phyloP scores from a whole-genome alignment of 176 grass and related monocot species.

The Saccharum spontaneum region DNA sequence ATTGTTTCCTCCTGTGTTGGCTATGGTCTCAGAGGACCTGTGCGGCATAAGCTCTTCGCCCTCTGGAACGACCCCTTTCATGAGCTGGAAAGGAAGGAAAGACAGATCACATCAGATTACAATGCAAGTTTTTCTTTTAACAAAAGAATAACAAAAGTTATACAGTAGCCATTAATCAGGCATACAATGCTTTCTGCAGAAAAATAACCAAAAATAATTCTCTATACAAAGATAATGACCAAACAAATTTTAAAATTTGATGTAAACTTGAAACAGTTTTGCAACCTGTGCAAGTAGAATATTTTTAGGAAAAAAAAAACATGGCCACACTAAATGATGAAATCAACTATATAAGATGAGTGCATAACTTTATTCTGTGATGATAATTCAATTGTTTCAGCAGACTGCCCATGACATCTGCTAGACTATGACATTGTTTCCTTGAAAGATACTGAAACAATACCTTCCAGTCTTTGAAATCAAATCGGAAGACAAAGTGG shows the following conservation, averaged over 20 bases:
- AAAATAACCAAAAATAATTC: not conserved
- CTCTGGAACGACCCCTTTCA: slow-evolving; percentile 50
- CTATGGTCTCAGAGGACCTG: not conserved
- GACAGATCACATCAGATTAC: not conserved
- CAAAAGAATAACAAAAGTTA: not conserved
- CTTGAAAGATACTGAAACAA: not conserved
- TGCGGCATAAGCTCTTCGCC: slow-evolving; percentile 36
- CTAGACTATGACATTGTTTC: not conserved
- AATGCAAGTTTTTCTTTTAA: not conserved
- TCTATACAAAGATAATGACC: not conserved
- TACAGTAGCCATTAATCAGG: not conserved
- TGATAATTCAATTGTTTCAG: not conserved
- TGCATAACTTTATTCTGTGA: not conserved
- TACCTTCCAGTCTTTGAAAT: slow-evolving; percentile 97
- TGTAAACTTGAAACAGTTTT: not conserved
- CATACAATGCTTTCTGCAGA: not conserved
- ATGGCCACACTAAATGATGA: not conserved
- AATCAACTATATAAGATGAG: not conserved
- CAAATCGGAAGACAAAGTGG: slow-evolving; percentile 85
- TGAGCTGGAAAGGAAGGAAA: slow-evolving; percentile 38
- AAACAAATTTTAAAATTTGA: not conserved
- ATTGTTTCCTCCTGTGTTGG: not conserved
- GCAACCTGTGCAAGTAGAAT: not conserved
- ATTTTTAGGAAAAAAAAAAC: not conserved
- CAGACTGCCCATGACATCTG: not conserved